A percentile compares a stretch with the other conserved stretches of the same genome.
Conservation (phyloP, 345 rosid species). For the Pistacia integerrima region DNA sequence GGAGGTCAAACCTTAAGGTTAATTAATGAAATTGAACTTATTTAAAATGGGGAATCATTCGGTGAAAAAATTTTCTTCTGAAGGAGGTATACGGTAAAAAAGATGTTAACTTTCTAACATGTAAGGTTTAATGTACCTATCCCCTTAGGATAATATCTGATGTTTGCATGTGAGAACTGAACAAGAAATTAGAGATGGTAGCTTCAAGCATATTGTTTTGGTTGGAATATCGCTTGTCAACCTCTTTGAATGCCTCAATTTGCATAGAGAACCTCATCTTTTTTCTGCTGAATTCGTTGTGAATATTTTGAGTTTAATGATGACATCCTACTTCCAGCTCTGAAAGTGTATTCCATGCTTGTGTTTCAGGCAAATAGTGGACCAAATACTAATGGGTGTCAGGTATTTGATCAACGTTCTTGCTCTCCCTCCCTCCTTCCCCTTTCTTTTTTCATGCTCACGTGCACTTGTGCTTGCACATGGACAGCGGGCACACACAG, state of each 20-base stretch:
- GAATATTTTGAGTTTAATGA: neutral
- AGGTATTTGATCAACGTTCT: conserved; percentile 46
- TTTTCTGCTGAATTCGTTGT: neutral
- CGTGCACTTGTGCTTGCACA: too few species aligned
- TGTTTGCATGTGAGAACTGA: neutral
- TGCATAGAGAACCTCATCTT: neutral
- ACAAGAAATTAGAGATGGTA: neutral
- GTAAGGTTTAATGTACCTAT: neutral
- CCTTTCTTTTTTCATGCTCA: neutral
- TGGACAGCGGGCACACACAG: neutral
- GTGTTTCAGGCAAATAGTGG: conserved; percentile 89
- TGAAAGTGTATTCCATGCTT: conserved; percentile 11
- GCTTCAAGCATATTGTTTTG: neutral
- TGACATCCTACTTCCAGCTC: neutral
- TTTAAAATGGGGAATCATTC: too few species aligned
- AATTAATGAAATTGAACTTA: neutral
- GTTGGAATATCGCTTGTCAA: neutral
- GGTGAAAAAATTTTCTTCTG: too few species aligned
- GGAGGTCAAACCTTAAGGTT: neutral
- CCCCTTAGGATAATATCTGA: neutral
- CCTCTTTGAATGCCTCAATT: conserved; percentile 10
- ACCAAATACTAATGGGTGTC: conserved; percentile 81
- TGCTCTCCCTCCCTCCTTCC: neutral
- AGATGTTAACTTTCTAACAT: neutral
- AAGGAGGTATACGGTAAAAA: neutral